Percentiles rank a stretch among this genome's conserved stretches.
Evolutionary conservation across 306 rosid species (phyloP).

Genomic region (Sesbania bispinosa): DNA sequence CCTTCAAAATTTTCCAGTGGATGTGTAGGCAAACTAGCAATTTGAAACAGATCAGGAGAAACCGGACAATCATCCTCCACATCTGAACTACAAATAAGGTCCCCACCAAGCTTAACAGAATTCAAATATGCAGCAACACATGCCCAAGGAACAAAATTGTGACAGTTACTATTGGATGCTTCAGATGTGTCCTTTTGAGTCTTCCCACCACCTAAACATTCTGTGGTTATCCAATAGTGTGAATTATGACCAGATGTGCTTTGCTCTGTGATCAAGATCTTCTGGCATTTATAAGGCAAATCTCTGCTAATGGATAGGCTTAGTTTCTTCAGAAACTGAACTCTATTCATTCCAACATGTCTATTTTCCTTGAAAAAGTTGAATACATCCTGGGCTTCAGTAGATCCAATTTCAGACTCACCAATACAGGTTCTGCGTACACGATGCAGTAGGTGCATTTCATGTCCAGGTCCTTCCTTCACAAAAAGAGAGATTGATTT

Average conservation of each 20-base stretch:
- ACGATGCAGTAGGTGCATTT: constrained; percentile 80
- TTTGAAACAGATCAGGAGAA: constrained; percentile 48
- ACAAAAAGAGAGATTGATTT: constrained; percentile 76
- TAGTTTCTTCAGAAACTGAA: constrained; percentile 67
- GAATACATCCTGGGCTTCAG: constrained; percentile 59
- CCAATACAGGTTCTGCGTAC: constrained; percentile 54
- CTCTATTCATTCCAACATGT: constrained; percentile 63
- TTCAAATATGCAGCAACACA: constrained; percentile 85
- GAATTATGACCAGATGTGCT: constrained; percentile 46
- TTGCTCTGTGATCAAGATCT: constrained; percentile 62
- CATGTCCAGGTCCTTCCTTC: constrained; percentile 79
- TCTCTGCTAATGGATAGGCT: constrained; percentile 49
- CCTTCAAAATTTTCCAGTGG: constrained; percentile 63
- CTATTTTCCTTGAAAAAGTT: constrained; percentile 57
- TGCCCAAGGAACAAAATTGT: constrained; percentile 93
- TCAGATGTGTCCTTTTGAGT: constrained; percentile 46
- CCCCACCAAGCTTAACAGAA: constrained; percentile 52
- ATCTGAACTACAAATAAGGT: constrained; percentile 33
- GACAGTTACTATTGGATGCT: constrained; percentile 38
- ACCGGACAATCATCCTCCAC: constrained; percentile 29
- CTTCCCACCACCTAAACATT: constrained; percentile 77
- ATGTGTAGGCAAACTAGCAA: constrained; percentile 45
- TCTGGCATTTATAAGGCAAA: constrained; percentile 79
- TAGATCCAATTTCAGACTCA: constrained; percentile 60
- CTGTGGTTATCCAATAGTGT: constrained; percentile 85